phyloP scores from a whole-genome alignment of 768 basidiomycete species.

The Podaxis rugospora region DNA sequence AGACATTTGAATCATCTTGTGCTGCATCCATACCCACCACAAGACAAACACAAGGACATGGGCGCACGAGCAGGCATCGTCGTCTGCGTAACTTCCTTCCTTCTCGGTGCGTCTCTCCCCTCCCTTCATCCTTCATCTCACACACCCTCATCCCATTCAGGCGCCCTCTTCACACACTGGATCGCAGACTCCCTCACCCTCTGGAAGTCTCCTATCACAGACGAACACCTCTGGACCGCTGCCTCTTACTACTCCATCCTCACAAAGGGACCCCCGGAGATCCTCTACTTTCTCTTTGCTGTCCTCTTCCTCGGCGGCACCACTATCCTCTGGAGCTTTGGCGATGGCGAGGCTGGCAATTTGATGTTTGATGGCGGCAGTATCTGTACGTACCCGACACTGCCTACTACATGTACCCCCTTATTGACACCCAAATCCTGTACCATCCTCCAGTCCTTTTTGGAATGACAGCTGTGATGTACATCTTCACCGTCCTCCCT shows the following conservation, averaged over 20 bases:
- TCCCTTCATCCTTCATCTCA: too few species aligned
- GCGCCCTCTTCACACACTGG: slow-evolving; percentile 85
- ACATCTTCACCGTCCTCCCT: slow-evolving; percentile 73
- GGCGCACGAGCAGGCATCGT: slow-evolving; percentile 72
- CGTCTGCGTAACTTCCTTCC: slow-evolving; percentile 73
- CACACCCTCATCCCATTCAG: slow-evolving; percentile 30
- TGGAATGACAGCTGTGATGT: slow-evolving; percentile 64
- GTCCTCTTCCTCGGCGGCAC: slow-evolving; percentile 56
- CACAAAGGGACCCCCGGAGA: slow-evolving; percentile 54
- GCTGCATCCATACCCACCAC: too few species aligned
- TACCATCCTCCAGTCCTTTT: slow-evolving; percentile 58
- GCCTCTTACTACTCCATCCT: slow-evolving; percentile 81
- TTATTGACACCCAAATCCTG: neutral
- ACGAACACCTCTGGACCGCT: slow-evolving; percentile 78
- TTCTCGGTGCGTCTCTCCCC: slow-evolving; percentile 21
- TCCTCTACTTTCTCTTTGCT: slow-evolving; percentile 53
- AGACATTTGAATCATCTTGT: too few species aligned
- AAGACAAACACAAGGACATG: slow-evolving; percentile 31
- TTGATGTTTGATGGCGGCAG: slow-evolving; percentile 92
- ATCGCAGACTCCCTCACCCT: slow-evolving; percentile 89
- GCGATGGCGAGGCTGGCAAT: slow-evolving; percentile 75
- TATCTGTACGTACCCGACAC: slow-evolving; percentile 55
- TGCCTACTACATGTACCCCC: neutral
- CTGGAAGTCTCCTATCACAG: slow-evolving; percentile 86
- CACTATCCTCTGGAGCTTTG: slow-evolving; percentile 74